phyloP scores from a whole-genome alignment of 768 basidiomycete species.

The Xanthoconium stramineum region DNA sequence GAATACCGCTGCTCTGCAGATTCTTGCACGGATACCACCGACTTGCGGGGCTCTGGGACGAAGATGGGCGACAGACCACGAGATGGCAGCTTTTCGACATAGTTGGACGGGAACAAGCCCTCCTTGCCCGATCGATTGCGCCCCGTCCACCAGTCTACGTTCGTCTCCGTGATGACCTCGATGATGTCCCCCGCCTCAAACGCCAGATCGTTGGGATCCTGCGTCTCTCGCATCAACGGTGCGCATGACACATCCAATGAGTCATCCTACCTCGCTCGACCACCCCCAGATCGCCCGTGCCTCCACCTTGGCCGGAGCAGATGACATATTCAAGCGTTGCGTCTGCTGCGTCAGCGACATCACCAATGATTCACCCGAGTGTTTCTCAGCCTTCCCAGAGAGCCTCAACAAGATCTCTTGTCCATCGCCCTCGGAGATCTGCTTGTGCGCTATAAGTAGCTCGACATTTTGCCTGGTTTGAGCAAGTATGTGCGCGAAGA shows the following conservation, averaged over 20 bases:
- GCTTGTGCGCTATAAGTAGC: constrained; percentile 42
- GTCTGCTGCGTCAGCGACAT: constrained; percentile 22
- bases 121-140: constrained; percentile 51
- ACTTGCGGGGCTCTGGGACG: constrained; percentile 22
- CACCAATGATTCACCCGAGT: constrained; percentile 17
- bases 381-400: constrained; percentile 19
- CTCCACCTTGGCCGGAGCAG: constrained; percentile 23
- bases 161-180: constrained; percentile 79
- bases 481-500: constrained; percentile 38
- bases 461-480: constrained; percentile 47
- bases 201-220: constrained; percentile 77
- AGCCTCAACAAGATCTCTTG: constrained; percentile 39
- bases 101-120: constrained; percentile 76
- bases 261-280: constrained; percentile 25
- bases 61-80: constrained; percentile 19
- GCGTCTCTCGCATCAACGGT: constrained; percentile 3
- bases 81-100: constrained; percentile 57
- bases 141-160: constrained; percentile 91
- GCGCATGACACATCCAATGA: background rate
- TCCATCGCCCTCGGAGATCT: constrained; percentile 41
- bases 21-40: constrained; percentile 3
- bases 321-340: constrained; percentile 24
- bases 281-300: constrained; percentile 31
- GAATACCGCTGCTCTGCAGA: constrained; percentile 12
- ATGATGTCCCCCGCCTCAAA: constrained; percentile 76